Conservation (phyloP, 208 protist genomes). For the Spongospora subterranea region DNA sequence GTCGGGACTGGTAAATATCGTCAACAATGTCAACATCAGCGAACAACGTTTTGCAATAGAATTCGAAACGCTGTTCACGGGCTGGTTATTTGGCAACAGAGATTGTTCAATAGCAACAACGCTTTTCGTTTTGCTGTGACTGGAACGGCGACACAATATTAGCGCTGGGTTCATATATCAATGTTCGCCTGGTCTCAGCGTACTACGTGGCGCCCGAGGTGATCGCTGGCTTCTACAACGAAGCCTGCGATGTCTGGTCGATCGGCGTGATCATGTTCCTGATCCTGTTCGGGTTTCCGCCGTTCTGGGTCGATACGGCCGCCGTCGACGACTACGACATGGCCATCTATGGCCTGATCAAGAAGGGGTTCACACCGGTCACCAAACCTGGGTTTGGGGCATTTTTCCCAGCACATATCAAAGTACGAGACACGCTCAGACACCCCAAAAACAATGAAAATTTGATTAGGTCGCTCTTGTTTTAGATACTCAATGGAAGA, state of each 20-base stretch:
- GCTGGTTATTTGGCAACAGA: too few relatives aligned
- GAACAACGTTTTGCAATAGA: too few relatives aligned
- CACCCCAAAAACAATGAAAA: neutral
- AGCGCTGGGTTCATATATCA: slow-evolving; percentile 2
- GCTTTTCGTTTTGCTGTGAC: too few relatives aligned
- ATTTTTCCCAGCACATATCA: neutral
- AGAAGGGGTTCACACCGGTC: neutral
- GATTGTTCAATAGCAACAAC: too few relatives aligned
- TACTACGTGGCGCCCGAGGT: neutral
- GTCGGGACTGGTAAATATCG: too few relatives aligned
- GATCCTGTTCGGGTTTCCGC: slow-evolving; percentile 1
- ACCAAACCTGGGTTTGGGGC: neutral
- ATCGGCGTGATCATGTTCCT: neutral
- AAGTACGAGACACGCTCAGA: neutral
- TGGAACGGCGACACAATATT: too few relatives aligned
- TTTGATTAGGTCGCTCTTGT: too few relatives aligned
- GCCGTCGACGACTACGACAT: neutral
- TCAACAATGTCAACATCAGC: too few relatives aligned
- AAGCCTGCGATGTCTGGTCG: too few relatives aligned
- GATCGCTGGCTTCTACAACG: neutral
- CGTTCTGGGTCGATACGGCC: neutral
- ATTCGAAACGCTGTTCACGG: too few relatives aligned
- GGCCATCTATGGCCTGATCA: neutral
- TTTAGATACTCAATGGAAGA: too few relatives aligned
- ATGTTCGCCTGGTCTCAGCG: neutral